Percentiles rank a stretch among this genome's conserved stretches.
phyloP scores from a whole-genome alignment of 202 grass and related monocot genomes.

The Hordeum pubiflorum region DNA sequence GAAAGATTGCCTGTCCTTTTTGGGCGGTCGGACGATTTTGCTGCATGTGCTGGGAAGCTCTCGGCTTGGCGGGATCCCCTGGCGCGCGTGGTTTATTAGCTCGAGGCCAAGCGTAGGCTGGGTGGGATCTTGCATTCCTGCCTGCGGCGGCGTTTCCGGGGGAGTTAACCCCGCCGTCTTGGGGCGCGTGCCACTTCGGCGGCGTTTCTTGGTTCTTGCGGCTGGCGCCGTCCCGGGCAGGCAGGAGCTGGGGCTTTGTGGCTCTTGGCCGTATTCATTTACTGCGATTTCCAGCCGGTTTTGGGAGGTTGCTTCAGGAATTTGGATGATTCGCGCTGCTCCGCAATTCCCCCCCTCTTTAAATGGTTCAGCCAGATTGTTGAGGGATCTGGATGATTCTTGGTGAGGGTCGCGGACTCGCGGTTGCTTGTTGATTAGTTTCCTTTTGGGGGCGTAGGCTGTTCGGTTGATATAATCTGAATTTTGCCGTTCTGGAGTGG shows the following conservation, averaged over 20 bases:
- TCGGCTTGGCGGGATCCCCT: not conserved
- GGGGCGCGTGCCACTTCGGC: not conserved
- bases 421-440: not conserved
- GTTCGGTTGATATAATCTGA: slow-evolving; percentile 1
- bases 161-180: not conserved
- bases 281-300: not conserved
- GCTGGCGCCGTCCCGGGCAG: not conserved
- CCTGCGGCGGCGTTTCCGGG: not conserved
- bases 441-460: too few relatives aligned
- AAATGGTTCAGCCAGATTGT: not conserved
- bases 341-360: not conserved
- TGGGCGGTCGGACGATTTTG: not conserved
- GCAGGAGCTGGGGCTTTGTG: not conserved
- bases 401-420: not conserved
- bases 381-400: not conserved
- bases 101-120: not conserved
- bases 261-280: not conserved
- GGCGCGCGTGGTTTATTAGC: not conserved
- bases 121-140: slow-evolving; percentile 1
- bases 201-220: not conserved
- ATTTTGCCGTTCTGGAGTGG: not conserved
- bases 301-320: not conserved
- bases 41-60: not conserved
- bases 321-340: not conserved
- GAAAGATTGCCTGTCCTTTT: slow-evolving; percentile 11